Base-by-base conservation (phyloP, 176 grass and related monocot genomes). In the Rhynchospora breviuscula region DNA sequence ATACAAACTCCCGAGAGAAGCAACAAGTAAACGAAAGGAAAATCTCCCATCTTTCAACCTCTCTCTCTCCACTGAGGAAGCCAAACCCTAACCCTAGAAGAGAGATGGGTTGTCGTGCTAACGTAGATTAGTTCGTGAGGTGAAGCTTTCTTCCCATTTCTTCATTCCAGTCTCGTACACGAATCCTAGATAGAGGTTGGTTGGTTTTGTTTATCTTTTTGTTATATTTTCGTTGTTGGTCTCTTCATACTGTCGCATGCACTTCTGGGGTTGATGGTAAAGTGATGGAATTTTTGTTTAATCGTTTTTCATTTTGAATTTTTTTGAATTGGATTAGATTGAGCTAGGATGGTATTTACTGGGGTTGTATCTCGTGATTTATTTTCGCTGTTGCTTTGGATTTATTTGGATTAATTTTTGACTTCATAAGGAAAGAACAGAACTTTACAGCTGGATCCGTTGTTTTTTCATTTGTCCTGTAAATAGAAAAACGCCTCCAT, bases 401-500 rank as follows among this genome's bases (percentile, higher is more conserved):
- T 47, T 68, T 51, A 51, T 56, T 63, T 17, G 45, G 18, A 47
- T 52, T 46, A 70, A 80, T 62, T 80, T 46, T 80, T 49, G 61
- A 31, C 21, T 82, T 82, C n/a, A 17, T 40, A 11, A 15, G n/a
- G 79, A 47, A 82, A 49, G 46, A 68, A 82, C 62, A 67, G 80
- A 19, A 6, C 62, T 82, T 29, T 23, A 51, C 80, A 82, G 33
- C 80, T 67, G 59, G 80, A 52, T 33, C 80, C 62, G 11, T 23
- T 49, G 40, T 66, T 67, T 51, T 51, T 57, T 62, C n/a, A 56
- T 33, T 18, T 31, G n/a, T 82, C 7, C 43, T 82, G 80, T 67
- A 82, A 82, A 82, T 66, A 82, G 80, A 66, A 66, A 78, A 82
- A 82, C 7, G 44, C 9, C 29, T 81, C 79, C 56, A 78, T 78